Evolutionary conservation across 495 filamentous ascomycete genomes (phyloP).

Genomic region (Podospora pseudoanserina): DNA sequence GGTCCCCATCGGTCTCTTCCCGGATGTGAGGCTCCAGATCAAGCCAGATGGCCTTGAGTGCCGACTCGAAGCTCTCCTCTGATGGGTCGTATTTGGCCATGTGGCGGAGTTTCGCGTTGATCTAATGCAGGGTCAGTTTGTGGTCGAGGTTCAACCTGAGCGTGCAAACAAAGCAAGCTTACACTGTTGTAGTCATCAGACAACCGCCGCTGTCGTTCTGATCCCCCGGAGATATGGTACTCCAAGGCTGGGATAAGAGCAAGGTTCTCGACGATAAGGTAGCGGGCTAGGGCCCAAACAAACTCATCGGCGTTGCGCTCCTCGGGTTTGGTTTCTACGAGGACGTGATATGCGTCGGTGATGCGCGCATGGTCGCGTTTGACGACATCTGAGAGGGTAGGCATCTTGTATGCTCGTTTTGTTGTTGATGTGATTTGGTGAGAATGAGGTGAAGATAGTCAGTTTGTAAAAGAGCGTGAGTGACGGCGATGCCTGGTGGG

Average conservation of each 20-base stretch:
- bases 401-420: slow-evolving; percentile 20
- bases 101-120: slow-evolving; percentile 30
- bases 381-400: slow-evolving; percentile 28
- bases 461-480: background rate
- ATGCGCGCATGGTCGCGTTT: slow-evolving; percentile 25
- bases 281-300: slow-evolving; percentile 29
- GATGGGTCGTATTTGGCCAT: slow-evolving; percentile 23
- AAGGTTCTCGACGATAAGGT: slow-evolving; percentile 31
- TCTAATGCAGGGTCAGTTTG: slow-evolving; percentile 9
- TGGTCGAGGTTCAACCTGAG: background rate
- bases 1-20: slow-evolving; percentile 25
- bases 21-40: slow-evolving; percentile 33
- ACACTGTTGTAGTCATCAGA: slow-evolving; percentile 30
- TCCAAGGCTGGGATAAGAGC: slow-evolving; percentile 29
- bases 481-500: background rate
- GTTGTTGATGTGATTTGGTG: background rate
- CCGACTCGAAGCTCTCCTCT: slow-evolving; percentile 24
- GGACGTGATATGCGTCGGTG: slow-evolving; percentile 16
- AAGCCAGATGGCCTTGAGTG: slow-evolving; percentile 30
- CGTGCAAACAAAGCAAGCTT: slow-evolving; percentile 4
- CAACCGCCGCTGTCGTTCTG: slow-evolving; percentile 20
- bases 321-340: slow-evolving; percentile 18
- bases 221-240: slow-evolving; percentile 20
- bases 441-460: background rate
- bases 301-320: slow-evolving; percentile 22